A percentile compares a stretch with the other conserved stretches of the same genome.
phyloP scores from a whole-genome alignment of 179 eudicot species.

The Carnegiea gigantea region DNA sequence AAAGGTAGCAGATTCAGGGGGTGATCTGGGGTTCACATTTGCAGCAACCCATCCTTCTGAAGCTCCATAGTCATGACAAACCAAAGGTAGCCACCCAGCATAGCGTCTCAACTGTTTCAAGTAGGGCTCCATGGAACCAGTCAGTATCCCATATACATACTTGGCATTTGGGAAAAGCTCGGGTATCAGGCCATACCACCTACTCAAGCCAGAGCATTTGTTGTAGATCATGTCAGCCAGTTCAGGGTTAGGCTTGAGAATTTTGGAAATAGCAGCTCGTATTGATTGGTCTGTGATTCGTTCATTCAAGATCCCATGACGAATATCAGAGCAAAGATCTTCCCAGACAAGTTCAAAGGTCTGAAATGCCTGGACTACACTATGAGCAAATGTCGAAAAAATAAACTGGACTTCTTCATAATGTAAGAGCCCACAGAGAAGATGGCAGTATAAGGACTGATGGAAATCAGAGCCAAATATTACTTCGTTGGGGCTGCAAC shows the following conservation, averaged over 20 bases:
- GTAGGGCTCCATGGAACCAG: constrained; percentile 96
- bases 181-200: constrained; percentile 79
- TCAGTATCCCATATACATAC: constrained; percentile 88
- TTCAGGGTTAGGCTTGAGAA: constrained; percentile 70
- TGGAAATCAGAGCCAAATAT: constrained; percentile 79
- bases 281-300: constrained; percentile 52
- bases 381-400: constrained; percentile 83
- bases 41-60: constrained; percentile 93
- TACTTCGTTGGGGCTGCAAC: constrained; percentile 89
- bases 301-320: constrained; percentile 49
- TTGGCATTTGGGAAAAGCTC: constrained; percentile 79
- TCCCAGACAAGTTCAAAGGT: constrained; percentile 72
- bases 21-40: constrained; percentile 69
- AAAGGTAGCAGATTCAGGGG: constrained; percentile 74
- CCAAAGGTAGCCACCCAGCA: constrained; percentile 73
- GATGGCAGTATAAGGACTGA: constrained; percentile 89
- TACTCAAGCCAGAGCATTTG: constrained; percentile 52
- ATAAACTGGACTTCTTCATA: constrained; percentile 60
- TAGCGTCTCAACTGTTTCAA: constrained; percentile 75
- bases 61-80: constrained; percentile 84
- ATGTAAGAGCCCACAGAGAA: constrained; percentile 66
- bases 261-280: constrained; percentile 50
- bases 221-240: constrained; percentile 51
- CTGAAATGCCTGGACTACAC: constrained; percentile 74
- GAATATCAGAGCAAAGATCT: constrained; percentile 65